Evolutionary conservation across 805 yeast species (phyloP).

Genomic region (Ogataea salicorniae): DNA sequence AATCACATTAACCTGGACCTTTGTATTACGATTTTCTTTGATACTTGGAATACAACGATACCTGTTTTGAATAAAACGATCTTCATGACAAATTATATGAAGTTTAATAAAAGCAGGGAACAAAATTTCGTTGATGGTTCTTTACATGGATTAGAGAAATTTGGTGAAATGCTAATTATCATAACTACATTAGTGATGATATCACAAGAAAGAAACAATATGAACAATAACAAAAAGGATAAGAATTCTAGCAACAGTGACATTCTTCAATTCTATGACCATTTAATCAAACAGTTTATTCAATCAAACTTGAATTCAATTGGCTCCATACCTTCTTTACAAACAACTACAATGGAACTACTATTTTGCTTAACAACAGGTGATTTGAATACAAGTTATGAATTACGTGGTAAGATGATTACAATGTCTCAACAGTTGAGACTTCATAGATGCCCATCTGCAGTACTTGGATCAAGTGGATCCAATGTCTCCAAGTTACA

Average conservation of each 20-base stretch:
- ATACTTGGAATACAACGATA: slow-evolving; percentile 67
- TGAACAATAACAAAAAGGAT: slow-evolving; percentile 9
- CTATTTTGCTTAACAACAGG: slow-evolving; percentile 71
- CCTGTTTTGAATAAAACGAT: slow-evolving; percentile 67
- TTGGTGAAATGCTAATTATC: slow-evolving; percentile 50
- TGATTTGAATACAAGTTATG: slow-evolving; percentile 68
- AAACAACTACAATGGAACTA: slow-evolving; percentile 61
- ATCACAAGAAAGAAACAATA: slow-evolving; percentile 31
- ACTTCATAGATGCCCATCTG: slow-evolving; percentile 81
- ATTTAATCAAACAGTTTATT: slow-evolving; percentile 55
- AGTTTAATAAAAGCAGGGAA: slow-evolving; percentile 43
- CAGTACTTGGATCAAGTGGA: slow-evolving; percentile 64
- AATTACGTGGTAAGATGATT: slow-evolving; percentile 66
- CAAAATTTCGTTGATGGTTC: slow-evolving; percentile 35
- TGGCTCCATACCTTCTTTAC: slow-evolving; percentile 65
- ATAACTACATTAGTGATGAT: slow-evolving; percentile 47
- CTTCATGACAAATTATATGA: slow-evolving; percentile 57
- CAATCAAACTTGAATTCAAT: slow-evolving; percentile 54
- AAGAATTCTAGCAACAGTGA: slow-evolving; percentile 23
- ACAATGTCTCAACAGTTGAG: slow-evolving; percentile 85
- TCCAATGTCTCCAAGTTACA: slow-evolving; percentile 60
- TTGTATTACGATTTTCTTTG: slow-evolving; percentile 61
- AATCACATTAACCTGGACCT: slow-evolving; percentile 61
- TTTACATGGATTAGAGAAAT: slow-evolving; percentile 44
- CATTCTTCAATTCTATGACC: slow-evolving; percentile 49